Evolutionary conservation across 1,139 yeast genomes (phyloP).

Genomic region (Hansenula sp.): DNA sequence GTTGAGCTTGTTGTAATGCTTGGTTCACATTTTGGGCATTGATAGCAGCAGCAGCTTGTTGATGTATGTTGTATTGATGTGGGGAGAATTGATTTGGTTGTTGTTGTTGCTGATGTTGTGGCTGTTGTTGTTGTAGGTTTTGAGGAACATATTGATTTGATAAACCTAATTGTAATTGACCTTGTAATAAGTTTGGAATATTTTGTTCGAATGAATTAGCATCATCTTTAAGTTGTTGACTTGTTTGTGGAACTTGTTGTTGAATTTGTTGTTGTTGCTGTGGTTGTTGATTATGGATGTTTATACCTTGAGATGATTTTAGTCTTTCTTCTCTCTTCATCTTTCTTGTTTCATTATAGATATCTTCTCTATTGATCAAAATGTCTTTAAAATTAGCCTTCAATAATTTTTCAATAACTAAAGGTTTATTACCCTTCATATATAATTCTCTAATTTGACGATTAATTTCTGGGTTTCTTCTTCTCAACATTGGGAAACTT

Average conservation of each 20-base stretch:
- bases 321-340: constrained; percentile 25
- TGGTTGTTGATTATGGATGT: constrained; percentile 4
- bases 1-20: constrained; percentile 22
- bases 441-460: constrained; percentile 25
- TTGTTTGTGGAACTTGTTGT: background rate
- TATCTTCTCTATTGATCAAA: constrained; percentile 25
- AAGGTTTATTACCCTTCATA: constrained; percentile 24
- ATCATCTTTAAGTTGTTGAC: constrained; percentile 9
- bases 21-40: constrained; percentile 15
- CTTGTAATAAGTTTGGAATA: constrained; percentile 22
- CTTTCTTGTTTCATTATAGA: constrained; percentile 26
- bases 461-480: constrained; percentile 26
- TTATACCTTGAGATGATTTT: constrained; percentile 6
- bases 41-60: constrained; percentile 6
- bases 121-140: constrained; percentile 1
- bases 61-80: constrained; percentile 12
- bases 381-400: constrained; percentile 22
- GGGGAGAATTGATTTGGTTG: constrained; percentile 4
- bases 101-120: constrained; percentile 7
- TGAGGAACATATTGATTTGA: constrained; percentile 9
- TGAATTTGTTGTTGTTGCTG: constrained; percentile 3
- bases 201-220: constrained; percentile 18
- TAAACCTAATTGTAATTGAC: constrained; percentile 14
- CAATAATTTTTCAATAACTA: constrained; percentile 22
- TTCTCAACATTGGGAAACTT: constrained; percentile 25